These are phyloP conservation scores for Curvularia spicifera DNA, from an alignment of 2,329 filamentous ascomycete genomes.

Conservation along the genomic window DNA sequence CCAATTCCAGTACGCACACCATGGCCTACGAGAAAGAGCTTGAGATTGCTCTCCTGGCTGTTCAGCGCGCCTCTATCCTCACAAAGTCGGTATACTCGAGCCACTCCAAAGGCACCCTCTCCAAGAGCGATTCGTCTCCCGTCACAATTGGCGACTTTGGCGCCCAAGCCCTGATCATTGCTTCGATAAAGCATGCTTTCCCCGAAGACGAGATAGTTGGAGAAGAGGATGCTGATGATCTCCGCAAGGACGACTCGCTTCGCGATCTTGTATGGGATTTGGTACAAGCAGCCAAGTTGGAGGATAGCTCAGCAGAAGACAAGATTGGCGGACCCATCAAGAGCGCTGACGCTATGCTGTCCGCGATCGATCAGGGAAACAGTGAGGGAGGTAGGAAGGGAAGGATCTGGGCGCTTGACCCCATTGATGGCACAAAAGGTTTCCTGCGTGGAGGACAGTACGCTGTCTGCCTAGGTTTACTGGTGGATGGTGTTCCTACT, in stretches of 20 bases:
- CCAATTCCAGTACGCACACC: constrained; percentile 30
- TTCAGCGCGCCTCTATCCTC: constrained; percentile 79
- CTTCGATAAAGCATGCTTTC: constrained; percentile 87
- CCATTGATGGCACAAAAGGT: constrained; percentile 97
- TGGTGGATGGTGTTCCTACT: constrained; percentile 92
- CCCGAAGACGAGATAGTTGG: constrained; percentile 89
- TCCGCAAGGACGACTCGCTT: constrained; percentile 74
- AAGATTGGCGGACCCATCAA: constrained; percentile 73
- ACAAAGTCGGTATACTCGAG: constrained; percentile 82
- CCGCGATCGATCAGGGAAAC: constrained; percentile 65
- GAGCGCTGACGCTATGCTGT: constrained; percentile 68
- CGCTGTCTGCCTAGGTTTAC: constrained; percentile 88
- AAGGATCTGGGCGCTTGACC: constrained; percentile 94
- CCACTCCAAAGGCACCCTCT: constrained; percentile 91
- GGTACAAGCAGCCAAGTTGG: constrained; percentile 73
- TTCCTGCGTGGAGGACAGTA: constrained; percentile 97
- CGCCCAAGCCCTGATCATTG: constrained; percentile 94
- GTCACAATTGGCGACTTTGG: constrained; percentile 98
- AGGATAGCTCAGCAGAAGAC: constrained; percentile 68
- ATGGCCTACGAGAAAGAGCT: constrained; percentile 76
- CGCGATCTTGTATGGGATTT: constrained; percentile 83
- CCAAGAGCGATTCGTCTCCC: constrained; percentile 93
- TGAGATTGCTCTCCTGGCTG: constrained; percentile 82
- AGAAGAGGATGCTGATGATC: constrained; percentile 86
- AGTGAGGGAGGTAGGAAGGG: constrained; percentile 75